These are phyloP conservation scores for Penicillium canariense DNA, from an alignment of 495 filamentous ascomycete species.

Conservation along the genomic window DNA sequence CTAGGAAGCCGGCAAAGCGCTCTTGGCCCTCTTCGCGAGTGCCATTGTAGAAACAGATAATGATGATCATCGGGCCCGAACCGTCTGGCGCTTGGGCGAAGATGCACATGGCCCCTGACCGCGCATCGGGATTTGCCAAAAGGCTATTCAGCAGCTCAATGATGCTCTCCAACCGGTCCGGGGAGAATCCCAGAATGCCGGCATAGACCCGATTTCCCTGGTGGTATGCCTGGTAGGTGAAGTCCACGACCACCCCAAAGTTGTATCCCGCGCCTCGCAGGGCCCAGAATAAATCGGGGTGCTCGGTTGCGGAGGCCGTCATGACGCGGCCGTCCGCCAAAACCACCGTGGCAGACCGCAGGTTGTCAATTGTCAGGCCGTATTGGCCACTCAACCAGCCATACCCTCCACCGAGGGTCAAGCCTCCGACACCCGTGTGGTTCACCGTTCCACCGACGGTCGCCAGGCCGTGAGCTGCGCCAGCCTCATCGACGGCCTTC, in stretches of 20 bases:
- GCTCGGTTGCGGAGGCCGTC: conserved; percentile 35
- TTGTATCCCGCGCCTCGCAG: conserved; percentile 47
- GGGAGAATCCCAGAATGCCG: conserved; percentile 44
- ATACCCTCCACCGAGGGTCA: conserved; percentile 58
- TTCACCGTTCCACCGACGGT: conserved; percentile 61
- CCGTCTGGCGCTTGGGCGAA: conserved; percentile 36
- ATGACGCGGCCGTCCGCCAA: conserved; percentile 48
- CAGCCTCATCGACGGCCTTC: conserved; percentile 55
- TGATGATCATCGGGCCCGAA: conserved; percentile 37
- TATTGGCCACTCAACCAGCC: conserved; percentile 50
- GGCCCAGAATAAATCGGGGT: conserved; percentile 49
- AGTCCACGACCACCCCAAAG: conserved; percentile 48
- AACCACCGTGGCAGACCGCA: conserved; percentile 48
- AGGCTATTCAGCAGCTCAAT: conserved; percentile 41
- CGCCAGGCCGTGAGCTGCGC: conserved; percentile 48
- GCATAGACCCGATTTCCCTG: conserved; percentile 45
- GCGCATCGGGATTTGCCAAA: conserved; percentile 29
- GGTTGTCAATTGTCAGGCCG: conserved; percentile 53
- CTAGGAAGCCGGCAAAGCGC: conserved; percentile 39
- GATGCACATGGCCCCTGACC: conserved; percentile 38
- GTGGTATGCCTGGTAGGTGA: conserved; percentile 45
- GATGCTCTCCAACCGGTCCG: conserved; percentile 38
- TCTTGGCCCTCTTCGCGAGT: conserved; percentile 36
- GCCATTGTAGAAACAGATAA: conserved; percentile 53
- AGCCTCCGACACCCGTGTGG: conserved; percentile 57